Base-by-base conservation (phyloP, 257 asterid genomes). In the Phtheirospermum japonicum region DNA sequence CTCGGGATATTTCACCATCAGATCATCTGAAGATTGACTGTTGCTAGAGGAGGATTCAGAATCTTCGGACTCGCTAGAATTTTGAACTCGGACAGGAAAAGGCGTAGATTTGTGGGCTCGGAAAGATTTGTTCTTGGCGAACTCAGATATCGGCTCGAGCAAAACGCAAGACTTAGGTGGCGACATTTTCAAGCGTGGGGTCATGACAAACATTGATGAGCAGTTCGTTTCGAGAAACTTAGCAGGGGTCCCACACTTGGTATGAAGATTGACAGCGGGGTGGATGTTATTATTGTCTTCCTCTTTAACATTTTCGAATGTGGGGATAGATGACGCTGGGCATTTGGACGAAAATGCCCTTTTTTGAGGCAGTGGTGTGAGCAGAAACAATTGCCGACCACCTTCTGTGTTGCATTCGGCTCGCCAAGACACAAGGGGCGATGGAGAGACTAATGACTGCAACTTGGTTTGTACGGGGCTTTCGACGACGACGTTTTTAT, bases 341-440 rank as follows among this genome's bases (percentile, higher is more conserved):
- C 48, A 57, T 58, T 75, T 78, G 67, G 82, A 71, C 16, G 77
- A 60, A 64, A 72, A 66, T 9, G 71, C 73, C 73, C 76, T 85
- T 14, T 65, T 76, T 51, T 73, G 77, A 45, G 87, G 96, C 71
- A 89, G 61, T 65, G 99, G 99, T 40, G 99, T 93, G 71, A 93
- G 94, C 49, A 86, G 79, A 80, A 92, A 92, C 62, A 89, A 78
- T 69, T 92, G 96, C 64, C 94, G 80, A 59, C 87, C 85, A 59
- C 78, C 67, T 62, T 79, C 91, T 6, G 82, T 70, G 50, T 79
- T 74, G 82, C 85, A 76, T 73, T 81, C 90, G 31, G 86, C 90
- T 49, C 88, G 73, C 99, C 99, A 87, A 8, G 97, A 87, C 31
- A 93, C 99, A 4, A 93, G 87, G 39, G 99, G 99, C 14, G 97